phyloP scores from a whole-genome alignment of 257 asterid genomes.

The Paulownia fortunei region DNA sequence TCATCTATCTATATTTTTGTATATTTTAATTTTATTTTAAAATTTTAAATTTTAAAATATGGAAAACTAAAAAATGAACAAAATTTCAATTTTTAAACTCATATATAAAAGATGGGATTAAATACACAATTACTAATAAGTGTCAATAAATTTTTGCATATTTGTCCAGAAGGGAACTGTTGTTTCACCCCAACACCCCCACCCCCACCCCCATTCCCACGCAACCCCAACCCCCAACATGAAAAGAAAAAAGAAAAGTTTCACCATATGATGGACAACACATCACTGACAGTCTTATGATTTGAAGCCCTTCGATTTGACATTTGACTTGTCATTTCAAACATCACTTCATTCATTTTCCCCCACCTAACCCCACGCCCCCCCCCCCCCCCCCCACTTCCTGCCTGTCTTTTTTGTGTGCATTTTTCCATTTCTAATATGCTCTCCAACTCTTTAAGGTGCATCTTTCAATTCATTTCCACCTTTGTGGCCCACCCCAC shows the following conservation, averaged over 20 bases:
- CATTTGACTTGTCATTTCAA: conserved; percentile 76
- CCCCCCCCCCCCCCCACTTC: neutral
- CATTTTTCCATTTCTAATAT: conserved; percentile 17
- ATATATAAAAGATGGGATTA: too few species aligned
- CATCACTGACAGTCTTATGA: conserved; percentile 71
- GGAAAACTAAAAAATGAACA: too few species aligned
- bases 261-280: conserved; percentile 57
- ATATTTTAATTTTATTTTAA: too few species aligned
- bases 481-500: neutral
- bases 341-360: conserved; percentile 21
- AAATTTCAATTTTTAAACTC: too few species aligned
- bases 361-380: neutral
- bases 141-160: too few species aligned
- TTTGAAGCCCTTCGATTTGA: conserved; percentile 65
- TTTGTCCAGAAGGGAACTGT: too few species aligned
- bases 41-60: too few species aligned
- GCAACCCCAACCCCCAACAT: neutral
- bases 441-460: conserved; percentile 25
- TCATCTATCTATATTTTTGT: too few species aligned
- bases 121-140: too few species aligned
- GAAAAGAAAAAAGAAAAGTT: neutral
- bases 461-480: conserved; percentile 20
- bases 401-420: conserved; percentile 33
- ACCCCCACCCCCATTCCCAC: neutral
- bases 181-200: too few species aligned